A percentile compares a stretch with the other conserved stretches of the same genome.
These are phyloP conservation scores for Aureobasidium namibiae DNA, from an alignment of 2,329 filamentous ascomycete genomes.

Conservation along the genomic window DNA sequence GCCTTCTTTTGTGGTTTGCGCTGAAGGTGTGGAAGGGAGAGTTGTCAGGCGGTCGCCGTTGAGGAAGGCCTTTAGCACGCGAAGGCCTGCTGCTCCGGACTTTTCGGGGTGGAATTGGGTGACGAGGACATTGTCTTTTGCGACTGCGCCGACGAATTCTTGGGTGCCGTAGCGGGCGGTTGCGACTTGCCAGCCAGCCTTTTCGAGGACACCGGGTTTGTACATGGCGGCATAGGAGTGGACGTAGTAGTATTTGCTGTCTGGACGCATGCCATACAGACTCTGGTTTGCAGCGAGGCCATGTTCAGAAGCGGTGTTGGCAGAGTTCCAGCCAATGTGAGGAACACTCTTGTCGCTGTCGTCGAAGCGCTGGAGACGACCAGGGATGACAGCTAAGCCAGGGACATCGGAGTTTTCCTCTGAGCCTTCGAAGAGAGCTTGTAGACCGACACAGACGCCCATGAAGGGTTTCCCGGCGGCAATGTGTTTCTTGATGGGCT, in stretches of 20 bases:
- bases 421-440: slow-evolving; percentile 82
- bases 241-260: slow-evolving; percentile 97
- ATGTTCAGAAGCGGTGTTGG: slow-evolving; percentile 49
- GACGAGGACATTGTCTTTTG: slow-evolving; percentile 74
- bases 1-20: slow-evolving; percentile 46
- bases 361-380: slow-evolving; percentile 66
- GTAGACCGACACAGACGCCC: slow-evolving; percentile 91
- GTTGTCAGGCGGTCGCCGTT: slow-evolving; percentile 55
- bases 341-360: slow-evolving; percentile 80
- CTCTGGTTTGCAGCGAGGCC: slow-evolving; percentile 37
- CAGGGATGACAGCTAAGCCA: slow-evolving; percentile 69
- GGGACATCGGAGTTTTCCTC: slow-evolving; percentile 63
- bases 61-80: slow-evolving; percentile 78
- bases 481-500: slow-evolving; percentile 76
- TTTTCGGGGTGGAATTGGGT: slow-evolving; percentile 99
- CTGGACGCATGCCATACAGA: slow-evolving; percentile 70
- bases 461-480: slow-evolving; percentile 92
- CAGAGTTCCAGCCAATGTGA: slow-evolving; percentile 98
- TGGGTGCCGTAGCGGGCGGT: slow-evolving; percentile 81
- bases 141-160: slow-evolving; percentile 84
- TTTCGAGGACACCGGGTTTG: slow-evolving; percentile 62
- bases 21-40: slow-evolving; percentile 35
- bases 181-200: slow-evolving; percentile 83
- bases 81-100: slow-evolving; percentile 79
- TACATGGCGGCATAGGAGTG: slow-evolving; percentile 89